Conservation (phyloP, 164 flowering plant species). For the Berberis vulgaris region DNA sequence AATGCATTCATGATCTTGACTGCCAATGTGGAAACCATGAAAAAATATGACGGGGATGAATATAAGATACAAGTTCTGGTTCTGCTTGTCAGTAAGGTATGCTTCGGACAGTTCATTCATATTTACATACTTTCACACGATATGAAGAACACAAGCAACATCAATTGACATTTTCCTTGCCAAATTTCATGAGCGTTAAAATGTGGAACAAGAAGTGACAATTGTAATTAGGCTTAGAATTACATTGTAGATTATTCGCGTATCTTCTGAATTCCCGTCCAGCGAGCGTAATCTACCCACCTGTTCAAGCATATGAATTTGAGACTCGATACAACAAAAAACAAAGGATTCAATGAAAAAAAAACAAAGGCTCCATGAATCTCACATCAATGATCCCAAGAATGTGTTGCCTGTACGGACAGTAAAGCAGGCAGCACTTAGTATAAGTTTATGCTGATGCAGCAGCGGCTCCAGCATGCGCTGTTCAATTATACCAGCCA, state of each 20-base stretch:
- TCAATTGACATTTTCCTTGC: too few species aligned
- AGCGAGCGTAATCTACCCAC: constrained; percentile 97
- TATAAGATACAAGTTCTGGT: too few species aligned
- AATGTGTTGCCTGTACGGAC: constrained; percentile 93
- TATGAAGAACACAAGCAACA: too few species aligned
- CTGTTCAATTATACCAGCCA: constrained; percentile 93
- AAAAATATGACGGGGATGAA: too few species aligned
- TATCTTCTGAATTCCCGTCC: constrained; percentile 74
- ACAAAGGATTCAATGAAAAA: background rate
- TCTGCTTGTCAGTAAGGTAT: too few species aligned
- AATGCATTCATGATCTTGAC: too few species aligned
- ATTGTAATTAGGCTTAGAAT: background rate
- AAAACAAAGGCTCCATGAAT: constrained; percentile 1
- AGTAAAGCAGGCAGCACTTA: constrained; percentile 85
- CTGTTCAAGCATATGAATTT: constrained; percentile 27
- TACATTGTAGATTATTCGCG: constrained; percentile 5
- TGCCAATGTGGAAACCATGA: too few species aligned
- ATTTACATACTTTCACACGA: too few species aligned
- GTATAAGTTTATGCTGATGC: constrained; percentile 68
- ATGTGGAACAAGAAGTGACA: too few species aligned
- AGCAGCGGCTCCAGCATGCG: constrained; percentile 79
- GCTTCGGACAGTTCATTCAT: too few species aligned
- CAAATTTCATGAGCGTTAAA: too few species aligned
- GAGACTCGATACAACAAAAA: background rate
- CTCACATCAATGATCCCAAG: constrained; percentile 94